Percentiles rank a stretch among this genome's conserved stretches.
Conservation (phyloP, 768 basidiomycete genomes). For the Ramaria sp. region DNA sequence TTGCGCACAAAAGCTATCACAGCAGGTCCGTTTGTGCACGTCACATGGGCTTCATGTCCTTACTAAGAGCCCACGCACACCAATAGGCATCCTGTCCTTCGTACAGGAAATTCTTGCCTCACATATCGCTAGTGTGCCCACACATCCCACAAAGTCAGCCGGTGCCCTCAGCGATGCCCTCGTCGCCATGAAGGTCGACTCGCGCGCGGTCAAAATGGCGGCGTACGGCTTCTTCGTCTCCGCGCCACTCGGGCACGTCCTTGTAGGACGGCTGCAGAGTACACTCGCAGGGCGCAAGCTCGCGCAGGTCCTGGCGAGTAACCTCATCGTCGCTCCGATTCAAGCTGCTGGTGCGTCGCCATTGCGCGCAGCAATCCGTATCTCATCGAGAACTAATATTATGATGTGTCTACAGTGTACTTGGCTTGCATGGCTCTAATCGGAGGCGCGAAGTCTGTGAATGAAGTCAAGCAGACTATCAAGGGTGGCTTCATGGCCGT, state of each 20-base stretch:
- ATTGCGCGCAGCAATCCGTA: not conserved
- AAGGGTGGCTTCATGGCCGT: constrained; percentile 65
- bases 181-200: constrained; percentile 46
- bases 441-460: constrained; percentile 59
- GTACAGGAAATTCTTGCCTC: constrained; percentile 77
- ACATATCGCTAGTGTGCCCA: constrained; percentile 52
- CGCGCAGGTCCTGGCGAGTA: constrained; percentile 65
- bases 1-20: constrained; percentile 76
- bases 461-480: constrained; percentile 56
- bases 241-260: constrained; percentile 68
- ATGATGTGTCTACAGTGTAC: constrained; percentile 34
- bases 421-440: constrained; percentile 77
- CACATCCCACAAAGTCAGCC: constrained; percentile 40
- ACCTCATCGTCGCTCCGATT: constrained; percentile 66
- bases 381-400: not conserved
- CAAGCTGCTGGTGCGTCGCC: constrained; percentile 47
- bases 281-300: constrained; percentile 70
- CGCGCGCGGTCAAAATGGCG: constrained; percentile 74
- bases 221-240: constrained; percentile 76
- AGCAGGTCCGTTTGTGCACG: constrained; percentile 33
- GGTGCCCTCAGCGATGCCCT: constrained; percentile 41
- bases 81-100: constrained; percentile 27
- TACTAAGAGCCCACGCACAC: not conserved
- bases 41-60: not conserved
- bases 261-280: constrained; percentile 63